Base-by-base conservation (phyloP, 208 protist species). In the Jaenimonas drosophilae region DNA sequence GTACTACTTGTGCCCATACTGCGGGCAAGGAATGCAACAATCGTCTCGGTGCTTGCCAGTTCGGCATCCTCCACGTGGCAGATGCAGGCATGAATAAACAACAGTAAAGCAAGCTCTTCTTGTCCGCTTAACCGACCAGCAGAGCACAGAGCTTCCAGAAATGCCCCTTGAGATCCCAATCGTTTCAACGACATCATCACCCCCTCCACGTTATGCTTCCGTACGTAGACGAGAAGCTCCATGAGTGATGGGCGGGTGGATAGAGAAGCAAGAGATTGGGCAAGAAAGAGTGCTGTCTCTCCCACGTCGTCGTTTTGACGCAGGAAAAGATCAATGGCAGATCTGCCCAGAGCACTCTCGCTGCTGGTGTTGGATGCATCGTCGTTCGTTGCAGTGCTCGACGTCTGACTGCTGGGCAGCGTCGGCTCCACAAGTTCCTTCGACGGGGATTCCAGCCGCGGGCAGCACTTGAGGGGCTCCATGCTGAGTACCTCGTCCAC, bases 221-320 rank as follows among this genome's bases (percentile, higher is more conserved):
- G 45, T 17, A 88, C 46, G 40, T 71, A 59, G 1, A 47, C 23
- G 0, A 81, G 58, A 4, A 91, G 54, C 41, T 70, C 65, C 0
- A 41, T 19, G 23, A 86, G 27, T 0, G 70, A 52, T 9, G 49
- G 42, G 6, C 17, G 17, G 1, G 76, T 76, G 3, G 59, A 40
- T 16, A 61, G 46, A 11, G 63, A 46, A 1, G 32, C 49, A 0
- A 77, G 53, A 0, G 73, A 44, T 7, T 59, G 47, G 12, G 61
- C 59, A 11, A 87, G 60, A 56, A 88, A 92, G 7, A 84, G 31
- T 9, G 53, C 76, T 71, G 88, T 82, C 44, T 92, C 84, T 1
- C 74, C 70, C 30, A 70, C 23, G 12, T 77, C 70, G 27, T 92
- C 84, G 16, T 92, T 76, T 20, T 70, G 65, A 11, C 73, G 65